These are phyloP conservation scores for Candida arabinofermentans DNA, from an alignment of 805 yeast genomes.

Conservation along the genomic window DNA sequence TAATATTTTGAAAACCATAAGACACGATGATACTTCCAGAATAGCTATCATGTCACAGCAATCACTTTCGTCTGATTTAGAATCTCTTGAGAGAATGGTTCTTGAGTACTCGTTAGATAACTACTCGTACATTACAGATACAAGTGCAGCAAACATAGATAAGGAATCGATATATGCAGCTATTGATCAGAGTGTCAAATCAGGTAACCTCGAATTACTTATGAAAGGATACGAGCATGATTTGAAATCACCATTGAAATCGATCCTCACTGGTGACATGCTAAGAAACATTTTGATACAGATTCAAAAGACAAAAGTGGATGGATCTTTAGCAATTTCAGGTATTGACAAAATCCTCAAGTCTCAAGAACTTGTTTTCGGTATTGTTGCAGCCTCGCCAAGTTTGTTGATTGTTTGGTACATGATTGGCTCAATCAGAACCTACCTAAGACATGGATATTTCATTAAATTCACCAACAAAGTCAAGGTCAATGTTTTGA, in stretches of 20 bases:
- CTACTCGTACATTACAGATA: slow-evolving; percentile 10
- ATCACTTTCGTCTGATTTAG: slow-evolving; percentile 71
- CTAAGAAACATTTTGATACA: slow-evolving; percentile 80
- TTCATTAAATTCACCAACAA: slow-evolving; percentile 30
- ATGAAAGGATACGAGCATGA: slow-evolving; percentile 80
- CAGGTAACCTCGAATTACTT: slow-evolving; percentile 77
- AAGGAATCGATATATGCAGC: slow-evolving; percentile 14
- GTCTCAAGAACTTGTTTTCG: slow-evolving; percentile 93
- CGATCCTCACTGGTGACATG: slow-evolving; percentile 63
- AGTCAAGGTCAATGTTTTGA: slow-evolving; percentile 35
- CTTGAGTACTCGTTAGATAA: slow-evolving; percentile 56
- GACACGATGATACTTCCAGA: slow-evolving; percentile 72
- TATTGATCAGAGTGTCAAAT: slow-evolving; percentile 47
- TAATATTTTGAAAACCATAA: slow-evolving; percentile 71
- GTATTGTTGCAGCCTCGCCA: slow-evolving; percentile 86
- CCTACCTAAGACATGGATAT: slow-evolving; percentile 35
- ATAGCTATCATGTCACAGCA: slow-evolving; percentile 77
- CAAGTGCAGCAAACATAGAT: slow-evolving; percentile 4
- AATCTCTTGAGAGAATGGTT: slow-evolving; percentile 85
- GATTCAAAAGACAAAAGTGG: slow-evolving; percentile 94
- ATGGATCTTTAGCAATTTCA: slow-evolving; percentile 81
- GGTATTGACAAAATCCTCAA: slow-evolving; percentile 89
- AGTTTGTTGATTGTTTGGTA: slow-evolving; percentile 57
- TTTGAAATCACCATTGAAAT: slow-evolving; percentile 62
- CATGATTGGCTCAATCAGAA: slow-evolving; percentile 28